Base-by-base conservation (phyloP, 176 grass and related monocot species). In the Otatea glauca region DNA sequence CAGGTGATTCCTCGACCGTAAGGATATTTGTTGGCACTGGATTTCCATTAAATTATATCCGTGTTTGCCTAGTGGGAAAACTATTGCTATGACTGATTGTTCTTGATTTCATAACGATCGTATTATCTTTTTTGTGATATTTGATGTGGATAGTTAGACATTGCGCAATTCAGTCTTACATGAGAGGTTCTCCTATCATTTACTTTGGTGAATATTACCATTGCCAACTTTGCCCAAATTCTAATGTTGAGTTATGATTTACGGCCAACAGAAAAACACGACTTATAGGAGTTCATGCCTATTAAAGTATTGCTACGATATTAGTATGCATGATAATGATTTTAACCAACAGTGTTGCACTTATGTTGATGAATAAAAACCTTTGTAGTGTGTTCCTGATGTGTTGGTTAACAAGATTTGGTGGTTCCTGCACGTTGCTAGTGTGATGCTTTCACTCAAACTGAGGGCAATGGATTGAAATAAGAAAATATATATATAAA, bases 1-100 rank as follows among this genome's bases (percentile, higher is more conserved):
- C 79, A 82, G 90, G 90, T 95, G 86, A 56, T 20, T 76, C 14
- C 35, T 78, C 10, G 1, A 68, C 68, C 37, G 0, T 5, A 45
- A 49, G 23, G 62, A 65, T 41, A 90, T 25, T 38, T 47, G 1
- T 34, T 58, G 37, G 0, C 42, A 41, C 15, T 71, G 45, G 15
- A 18, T 70, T 17, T 77, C 21, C 10, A 29, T 61, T 74, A 9
- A 64, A 20, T 77, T n/a, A 60, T 72, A 74, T 71, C 44, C 7
- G 6, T 55, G 25, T 62, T 7, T 3, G 17, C 43, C 2, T n/a
- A 48, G 5, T 83, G 9, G 3, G 24, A 27, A 12, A 55, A 17
- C 14, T 38, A 15, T 86, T 77, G 44, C 38, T 41, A 8, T 44
- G 34, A 55, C 59, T 42, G 7, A 24, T 24, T 18, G 14, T 68